A percentile compares a stretch with the other conserved stretches of the same genome.
phyloP scores from a whole-genome alignment of 2,329 filamentous ascomycete species.

The Ceratocystis lukuohia region DNA sequence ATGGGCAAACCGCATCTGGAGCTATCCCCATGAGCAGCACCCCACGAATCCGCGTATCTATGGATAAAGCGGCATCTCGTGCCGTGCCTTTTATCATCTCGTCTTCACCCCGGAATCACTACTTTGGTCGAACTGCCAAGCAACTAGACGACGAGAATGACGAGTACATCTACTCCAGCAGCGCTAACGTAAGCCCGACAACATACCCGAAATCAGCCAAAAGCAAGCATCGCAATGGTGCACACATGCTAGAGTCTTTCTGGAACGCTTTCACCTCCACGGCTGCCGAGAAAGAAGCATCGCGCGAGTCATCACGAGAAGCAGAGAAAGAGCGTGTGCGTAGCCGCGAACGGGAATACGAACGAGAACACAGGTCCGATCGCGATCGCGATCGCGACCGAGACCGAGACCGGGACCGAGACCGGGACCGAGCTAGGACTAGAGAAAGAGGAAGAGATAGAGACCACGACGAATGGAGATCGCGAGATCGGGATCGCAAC shows the following conservation, averaged over 20 bases:
- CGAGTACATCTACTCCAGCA: conserved; percentile 5
- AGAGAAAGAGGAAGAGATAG: neutral
- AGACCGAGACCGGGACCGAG: neutral
- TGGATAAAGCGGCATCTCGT: neutral
- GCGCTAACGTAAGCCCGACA: neutral
- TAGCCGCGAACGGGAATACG: conserved; percentile 14
- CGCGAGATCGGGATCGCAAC: conserved; percentile 15
- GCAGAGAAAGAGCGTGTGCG: conserved; percentile 2
- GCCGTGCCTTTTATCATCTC: conserved; percentile 6
- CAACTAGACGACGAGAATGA: conserved; percentile 11
- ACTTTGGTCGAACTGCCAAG: neutral
- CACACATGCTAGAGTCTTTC: conserved; percentile 2
- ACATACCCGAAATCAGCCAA: neutral
- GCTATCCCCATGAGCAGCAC: neutral
- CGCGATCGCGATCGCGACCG: conserved; percentile 13
- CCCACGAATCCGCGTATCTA: conserved; percentile 13
- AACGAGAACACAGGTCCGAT: neutral
- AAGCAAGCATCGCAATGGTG: conserved; percentile 11
- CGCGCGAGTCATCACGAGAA: conserved; percentile 12
- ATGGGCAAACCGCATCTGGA: neutral
- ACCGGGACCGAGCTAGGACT: neutral
- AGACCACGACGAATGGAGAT: conserved; percentile 2
- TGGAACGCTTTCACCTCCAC: conserved; percentile 10
- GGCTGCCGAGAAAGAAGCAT: conserved; percentile 8
- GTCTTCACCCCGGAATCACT: conserved; percentile 7